Evolutionary conservation across 1,284 basidiomycete genomes (phyloP).

Genomic region (Puccinia hordei): DNA sequence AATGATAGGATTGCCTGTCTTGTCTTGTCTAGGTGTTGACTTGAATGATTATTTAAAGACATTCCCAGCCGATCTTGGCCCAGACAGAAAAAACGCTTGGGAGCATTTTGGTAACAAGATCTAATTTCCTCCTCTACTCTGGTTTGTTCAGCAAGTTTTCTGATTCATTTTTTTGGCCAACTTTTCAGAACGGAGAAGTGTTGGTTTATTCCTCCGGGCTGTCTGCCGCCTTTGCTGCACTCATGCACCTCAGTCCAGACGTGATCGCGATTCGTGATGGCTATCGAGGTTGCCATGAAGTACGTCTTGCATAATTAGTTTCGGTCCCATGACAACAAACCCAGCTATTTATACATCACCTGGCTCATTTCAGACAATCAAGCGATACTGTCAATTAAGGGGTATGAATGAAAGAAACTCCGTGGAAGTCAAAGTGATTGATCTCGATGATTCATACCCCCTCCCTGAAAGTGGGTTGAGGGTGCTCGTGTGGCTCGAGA

Average conservation of each 20-base stretch:
- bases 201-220: conserved; percentile 48
- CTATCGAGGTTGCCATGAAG: conserved; percentile 46
- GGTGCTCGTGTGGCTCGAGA: conserved; percentile 59
- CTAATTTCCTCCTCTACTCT: background rate
- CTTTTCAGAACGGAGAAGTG: conserved; percentile 38
- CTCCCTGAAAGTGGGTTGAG: conserved; percentile 51
- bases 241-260: conserved; percentile 19
- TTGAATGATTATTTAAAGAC: conserved; percentile 13
- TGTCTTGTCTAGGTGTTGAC: conserved; percentile 6
- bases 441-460: conserved; percentile 44
- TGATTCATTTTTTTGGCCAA: background rate
- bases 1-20: background rate
- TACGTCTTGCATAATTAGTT: background rate
- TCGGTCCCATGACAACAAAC: background rate
- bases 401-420: conserved; percentile 46
- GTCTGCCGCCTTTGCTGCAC: conserved; percentile 39
- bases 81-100: conserved; percentile 29
- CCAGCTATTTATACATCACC: background rate
- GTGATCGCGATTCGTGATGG: conserved; percentile 47
- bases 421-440: conserved; percentile 44
- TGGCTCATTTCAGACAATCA: conserved; percentile 17
- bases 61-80: conserved; percentile 36
- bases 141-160: background rate
- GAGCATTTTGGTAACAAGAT: conserved; percentile 26
- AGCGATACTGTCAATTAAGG: conserved; percentile 43